phyloP scores from a whole-genome alignment of 192 early-diverging fungal species.

The Linnemannia schmuckeri region DNA sequence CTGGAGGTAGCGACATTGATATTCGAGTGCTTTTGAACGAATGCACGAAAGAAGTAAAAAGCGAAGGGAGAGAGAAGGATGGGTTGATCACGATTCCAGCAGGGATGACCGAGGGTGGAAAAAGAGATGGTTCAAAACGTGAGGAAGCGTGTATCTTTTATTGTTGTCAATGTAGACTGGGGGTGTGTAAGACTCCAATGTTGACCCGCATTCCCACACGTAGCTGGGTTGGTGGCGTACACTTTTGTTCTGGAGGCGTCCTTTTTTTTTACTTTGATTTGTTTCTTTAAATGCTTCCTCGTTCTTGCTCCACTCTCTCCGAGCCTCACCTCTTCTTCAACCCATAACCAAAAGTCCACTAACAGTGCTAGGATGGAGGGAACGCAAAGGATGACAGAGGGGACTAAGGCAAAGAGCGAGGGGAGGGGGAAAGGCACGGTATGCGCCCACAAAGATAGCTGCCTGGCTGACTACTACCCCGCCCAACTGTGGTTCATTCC shows the following conservation, averaged over 20 bases:
- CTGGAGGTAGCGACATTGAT: neutral
- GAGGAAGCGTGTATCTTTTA: too few relatives aligned
- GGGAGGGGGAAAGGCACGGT: neutral
- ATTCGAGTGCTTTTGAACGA: neutral
- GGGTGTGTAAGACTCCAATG: too few relatives aligned
- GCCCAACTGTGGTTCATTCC: neutral
- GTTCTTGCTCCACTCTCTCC: neutral
- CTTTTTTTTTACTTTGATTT: neutral
- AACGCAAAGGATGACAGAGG: neutral
- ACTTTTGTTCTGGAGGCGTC: neutral
- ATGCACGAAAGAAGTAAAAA: neutral
- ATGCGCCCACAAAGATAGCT: neutral
- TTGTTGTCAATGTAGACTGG: too few relatives aligned
- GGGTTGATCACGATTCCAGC: neutral
- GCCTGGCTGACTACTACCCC: neutral
- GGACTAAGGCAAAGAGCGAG: neutral
- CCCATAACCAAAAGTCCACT: neutral
- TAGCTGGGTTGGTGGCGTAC: neutral
- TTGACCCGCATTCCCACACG: too few relatives aligned
- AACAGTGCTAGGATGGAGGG: neutral
- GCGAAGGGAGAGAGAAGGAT: neutral
- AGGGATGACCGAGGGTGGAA: too few relatives aligned
- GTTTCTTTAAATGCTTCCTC: neutral
- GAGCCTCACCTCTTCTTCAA: neutral
- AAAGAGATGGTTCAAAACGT: too few relatives aligned